A percentile compares a stretch with the other conserved stretches of the same genome.
Evolutionary conservation across 495 filamentous ascomycete genomes (phyloP).

Genomic region (Chaetomium tenue): DNA sequence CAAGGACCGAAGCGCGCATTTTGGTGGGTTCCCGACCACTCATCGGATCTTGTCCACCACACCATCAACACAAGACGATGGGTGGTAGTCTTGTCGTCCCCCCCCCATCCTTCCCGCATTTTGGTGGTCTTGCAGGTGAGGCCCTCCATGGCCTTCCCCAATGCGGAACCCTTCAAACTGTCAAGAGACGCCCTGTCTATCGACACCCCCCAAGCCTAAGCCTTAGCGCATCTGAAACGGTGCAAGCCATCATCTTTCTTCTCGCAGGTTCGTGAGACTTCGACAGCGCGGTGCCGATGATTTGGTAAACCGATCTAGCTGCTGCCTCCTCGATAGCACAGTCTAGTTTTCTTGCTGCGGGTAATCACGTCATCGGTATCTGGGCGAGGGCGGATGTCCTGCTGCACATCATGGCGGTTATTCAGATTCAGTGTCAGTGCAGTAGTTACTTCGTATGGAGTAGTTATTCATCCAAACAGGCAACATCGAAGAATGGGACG

Average conservation of each 20-base stretch:
- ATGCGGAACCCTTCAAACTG: not conserved
- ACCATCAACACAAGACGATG: not conserved
- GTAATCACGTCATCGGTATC: not conserved
- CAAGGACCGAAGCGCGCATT: conserved; percentile 1
- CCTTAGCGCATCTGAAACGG: not conserved
- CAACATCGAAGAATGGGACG: conserved; percentile 3
- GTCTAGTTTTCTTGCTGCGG: not conserved
- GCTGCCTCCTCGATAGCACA: conserved; percentile 4
- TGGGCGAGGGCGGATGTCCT: not conserved
- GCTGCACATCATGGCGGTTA: conserved; percentile 7
- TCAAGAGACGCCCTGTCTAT: not conserved
- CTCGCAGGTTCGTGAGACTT: conserved; percentile 9
- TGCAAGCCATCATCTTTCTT: conserved; percentile 8
- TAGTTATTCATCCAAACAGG: conserved; percentile 8
- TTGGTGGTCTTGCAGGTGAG: not conserved
- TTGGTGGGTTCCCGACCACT: not conserved
- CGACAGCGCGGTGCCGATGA: not conserved
- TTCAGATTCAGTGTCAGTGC: not conserved
- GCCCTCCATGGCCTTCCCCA: not conserved
- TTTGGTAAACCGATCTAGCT: not conserved
- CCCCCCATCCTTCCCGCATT: not conserved
- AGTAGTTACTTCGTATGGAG: too few species aligned
- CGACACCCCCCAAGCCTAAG: conserved; percentile 7
- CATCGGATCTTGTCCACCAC: not conserved
- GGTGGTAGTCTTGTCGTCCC: not conserved